phyloP scores from a whole-genome alignment of 2,329 filamentous ascomycete genomes.

The Beauveria asiatica region DNA sequence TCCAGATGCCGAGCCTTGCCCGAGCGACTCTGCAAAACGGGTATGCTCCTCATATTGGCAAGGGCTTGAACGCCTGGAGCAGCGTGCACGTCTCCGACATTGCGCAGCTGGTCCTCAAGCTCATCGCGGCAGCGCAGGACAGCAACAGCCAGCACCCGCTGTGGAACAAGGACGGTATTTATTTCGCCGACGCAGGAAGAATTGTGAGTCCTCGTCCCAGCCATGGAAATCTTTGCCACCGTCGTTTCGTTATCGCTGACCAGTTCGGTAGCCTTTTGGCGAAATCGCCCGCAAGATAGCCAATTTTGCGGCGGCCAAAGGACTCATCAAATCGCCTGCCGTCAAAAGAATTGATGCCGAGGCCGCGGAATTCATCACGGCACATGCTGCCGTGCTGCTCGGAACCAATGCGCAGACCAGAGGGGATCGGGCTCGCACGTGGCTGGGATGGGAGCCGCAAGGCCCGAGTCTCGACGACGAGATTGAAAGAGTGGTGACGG shows the following conservation, averaged over 20 bases:
- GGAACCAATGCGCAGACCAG: slow-evolving; percentile 7
- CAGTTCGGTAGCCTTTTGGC: neutral
- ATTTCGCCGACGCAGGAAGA: slow-evolving; percentile 16
- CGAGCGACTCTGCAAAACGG: slow-evolving; percentile 28
- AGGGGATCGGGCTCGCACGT: neutral
- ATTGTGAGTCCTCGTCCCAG: neutral
- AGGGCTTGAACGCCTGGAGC: slow-evolving; percentile 34
- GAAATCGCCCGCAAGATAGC: neutral
- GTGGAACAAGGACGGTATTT: slow-evolving; percentile 27
- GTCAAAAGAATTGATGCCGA: neutral
- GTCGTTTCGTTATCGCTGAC: neutral
- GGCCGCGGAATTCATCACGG: neutral
- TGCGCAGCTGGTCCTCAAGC: slow-evolving; percentile 17
- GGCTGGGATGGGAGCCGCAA: slow-evolving; percentile 1
- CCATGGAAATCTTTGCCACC: neutral
- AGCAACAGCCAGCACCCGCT: slow-evolving; percentile 11
- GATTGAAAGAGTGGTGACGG: neutral
- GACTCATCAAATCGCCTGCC: neutral
- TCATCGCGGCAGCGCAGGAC: slow-evolving; percentile 21
- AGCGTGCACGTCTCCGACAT: slow-evolving; percentile 39
- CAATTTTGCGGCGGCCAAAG: neutral
- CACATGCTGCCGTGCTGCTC: slow-evolving; percentile 2
- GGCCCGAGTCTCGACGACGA: neutral
- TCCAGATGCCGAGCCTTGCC: slow-evolving; percentile 34
- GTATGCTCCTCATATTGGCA: slow-evolving; percentile 29